phyloP scores from a whole-genome alignment of 2,329 filamentous ascomycete species.

The Xylariaceae sp. region DNA sequence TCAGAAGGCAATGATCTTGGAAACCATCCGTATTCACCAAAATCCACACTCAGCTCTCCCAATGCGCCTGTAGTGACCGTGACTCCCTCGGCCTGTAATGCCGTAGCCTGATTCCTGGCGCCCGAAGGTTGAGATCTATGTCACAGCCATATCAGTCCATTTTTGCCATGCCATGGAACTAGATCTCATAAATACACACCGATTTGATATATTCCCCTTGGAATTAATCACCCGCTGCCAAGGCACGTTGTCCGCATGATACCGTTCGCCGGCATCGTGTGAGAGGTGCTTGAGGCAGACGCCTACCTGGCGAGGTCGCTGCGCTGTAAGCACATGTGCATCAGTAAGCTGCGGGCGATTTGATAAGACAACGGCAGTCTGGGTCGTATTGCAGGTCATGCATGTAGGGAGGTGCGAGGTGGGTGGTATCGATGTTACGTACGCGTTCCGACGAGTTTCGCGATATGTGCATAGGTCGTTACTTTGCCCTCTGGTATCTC shows the following conservation, averaged over 20 bases:
- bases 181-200: slow-evolving; percentile 46
- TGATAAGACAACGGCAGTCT: not conserved
- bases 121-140: slow-evolving; percentile 49
- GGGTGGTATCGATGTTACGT: slow-evolving; percentile 28
- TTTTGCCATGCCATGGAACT: not conserved
- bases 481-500: slow-evolving; percentile 81
- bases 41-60: slow-evolving; percentile 52
- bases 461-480: slow-evolving; percentile 84
- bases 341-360: not conserved
- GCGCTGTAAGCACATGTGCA: slow-evolving; percentile 44
- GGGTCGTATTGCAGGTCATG: not conserved
- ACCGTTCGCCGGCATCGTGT: slow-evolving; percentile 48
- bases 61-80: slow-evolving; percentile 46
- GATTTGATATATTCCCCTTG: slow-evolving; percentile 80
- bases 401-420: not conserved
- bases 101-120: slow-evolving; percentile 48
- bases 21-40: slow-evolving; percentile 56
- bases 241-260: slow-evolving; percentile 76
- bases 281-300: slow-evolving; percentile 86
- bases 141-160: slow-evolving; percentile 1
- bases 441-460: slow-evolving; percentile 70
- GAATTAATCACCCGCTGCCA: slow-evolving; percentile 94
- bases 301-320: slow-evolving; percentile 80
- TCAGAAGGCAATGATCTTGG: slow-evolving; percentile 49
- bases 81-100: slow-evolving; percentile 52